These are phyloP conservation scores for Benincasa hispida DNA, from an alignment of 306 rosid species.

Conservation along the genomic window DNA sequence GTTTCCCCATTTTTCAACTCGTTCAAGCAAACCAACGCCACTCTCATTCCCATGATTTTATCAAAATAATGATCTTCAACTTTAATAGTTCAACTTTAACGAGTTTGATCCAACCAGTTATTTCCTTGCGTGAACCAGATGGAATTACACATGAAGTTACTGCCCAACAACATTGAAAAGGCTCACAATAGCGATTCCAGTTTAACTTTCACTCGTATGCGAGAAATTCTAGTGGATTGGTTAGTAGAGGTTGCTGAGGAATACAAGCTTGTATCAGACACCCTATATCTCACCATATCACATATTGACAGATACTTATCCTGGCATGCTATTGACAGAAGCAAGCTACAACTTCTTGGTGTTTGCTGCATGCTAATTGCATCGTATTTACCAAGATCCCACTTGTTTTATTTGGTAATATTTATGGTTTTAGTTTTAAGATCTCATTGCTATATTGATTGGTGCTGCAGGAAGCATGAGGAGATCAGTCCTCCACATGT, in stretches of 20 bases:
- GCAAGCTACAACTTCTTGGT: conserved; percentile 34
- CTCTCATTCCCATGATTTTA: neutral
- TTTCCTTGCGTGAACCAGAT: neutral
- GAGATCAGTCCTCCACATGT: conserved; percentile 28
- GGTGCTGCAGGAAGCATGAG: conserved; percentile 25
- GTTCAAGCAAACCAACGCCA: neutral
- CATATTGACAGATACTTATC: conserved; percentile 31
- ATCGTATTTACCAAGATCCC: conserved; percentile 12
- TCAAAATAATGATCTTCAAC: neutral
- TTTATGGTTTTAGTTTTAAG: neutral
- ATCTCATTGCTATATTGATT: neutral
- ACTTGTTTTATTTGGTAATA: too few relatives aligned
- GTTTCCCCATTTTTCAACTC: neutral
- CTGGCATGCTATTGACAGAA: conserved; percentile 8
- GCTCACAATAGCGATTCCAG: neutral
- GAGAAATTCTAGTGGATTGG: conserved; percentile 38
- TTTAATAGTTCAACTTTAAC: neutral
- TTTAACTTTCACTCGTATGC: conserved; percentile 1
- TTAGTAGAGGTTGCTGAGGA: conserved; percentile 29
- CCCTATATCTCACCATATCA: conserved; percentile 27
- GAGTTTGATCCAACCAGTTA: neutral
- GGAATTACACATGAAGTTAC: neutral
- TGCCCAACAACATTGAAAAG: neutral
- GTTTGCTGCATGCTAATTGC: conserved; percentile 34
- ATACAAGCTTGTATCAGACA: conserved; percentile 27